These are phyloP conservation scores for Penicillium diatomitis DNA, from an alignment of 495 filamentous ascomycete species.

Conservation along the genomic window DNA sequence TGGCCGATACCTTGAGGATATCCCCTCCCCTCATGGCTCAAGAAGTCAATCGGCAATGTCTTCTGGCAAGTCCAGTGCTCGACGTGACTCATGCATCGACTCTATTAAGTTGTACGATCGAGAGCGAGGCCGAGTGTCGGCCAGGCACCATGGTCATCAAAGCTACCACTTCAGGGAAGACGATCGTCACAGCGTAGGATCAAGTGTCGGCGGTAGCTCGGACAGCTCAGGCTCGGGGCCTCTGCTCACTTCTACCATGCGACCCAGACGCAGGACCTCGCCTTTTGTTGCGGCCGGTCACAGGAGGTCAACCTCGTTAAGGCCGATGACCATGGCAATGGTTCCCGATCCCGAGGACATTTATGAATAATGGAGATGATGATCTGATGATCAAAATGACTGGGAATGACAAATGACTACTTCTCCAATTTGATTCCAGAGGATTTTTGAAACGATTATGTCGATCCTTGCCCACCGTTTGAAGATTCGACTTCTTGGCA, in stretches of 20 bases:
- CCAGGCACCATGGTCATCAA: background rate
- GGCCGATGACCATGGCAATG: constrained; percentile 32
- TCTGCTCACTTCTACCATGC: constrained; percentile 3
- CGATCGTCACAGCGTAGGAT: constrained; percentile 6
- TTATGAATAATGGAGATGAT: constrained; percentile 19
- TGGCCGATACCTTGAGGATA: constrained; percentile 15
- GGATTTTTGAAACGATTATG: no score
- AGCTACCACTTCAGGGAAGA: constrained; percentile 5
- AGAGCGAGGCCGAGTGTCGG: constrained; percentile 2
- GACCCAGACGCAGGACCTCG: constrained; percentile 9
- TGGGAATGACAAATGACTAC: background rate
- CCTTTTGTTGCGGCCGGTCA: constrained; percentile 15
- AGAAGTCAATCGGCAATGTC: constrained; percentile 17
- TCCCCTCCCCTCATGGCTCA: background rate
- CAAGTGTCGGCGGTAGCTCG: background rate
- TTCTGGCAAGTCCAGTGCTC: background rate
- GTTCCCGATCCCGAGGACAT: constrained; percentile 36
- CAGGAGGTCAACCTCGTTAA: constrained; percentile 16
- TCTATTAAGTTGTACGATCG: background rate
- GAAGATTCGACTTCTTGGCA: no score
- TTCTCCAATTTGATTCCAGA: no score
- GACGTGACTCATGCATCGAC: constrained; percentile 8
- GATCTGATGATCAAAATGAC: background rate
- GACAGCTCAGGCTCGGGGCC: constrained; percentile 1
- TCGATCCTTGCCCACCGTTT: no score